Evolutionary conservation across 139 green algal species (phyloP).

Genomic region (Auxenochlorella protothecoides): DNA sequence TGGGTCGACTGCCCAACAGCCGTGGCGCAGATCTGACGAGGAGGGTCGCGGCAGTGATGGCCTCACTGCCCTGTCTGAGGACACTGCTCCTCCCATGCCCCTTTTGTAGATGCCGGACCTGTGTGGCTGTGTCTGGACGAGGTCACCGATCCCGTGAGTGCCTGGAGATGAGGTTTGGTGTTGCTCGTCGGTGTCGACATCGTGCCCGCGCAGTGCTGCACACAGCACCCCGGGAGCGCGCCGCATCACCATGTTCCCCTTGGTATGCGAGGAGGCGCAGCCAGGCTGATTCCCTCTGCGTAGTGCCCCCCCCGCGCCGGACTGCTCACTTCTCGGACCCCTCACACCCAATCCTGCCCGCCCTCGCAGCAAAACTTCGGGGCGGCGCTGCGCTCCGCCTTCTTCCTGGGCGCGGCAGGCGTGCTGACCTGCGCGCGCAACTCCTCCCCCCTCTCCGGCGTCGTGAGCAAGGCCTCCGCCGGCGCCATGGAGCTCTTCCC

Average conservation of each 20-base stretch:
- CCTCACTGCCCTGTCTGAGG: background rate
- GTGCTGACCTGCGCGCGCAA: slow-evolving; percentile 73
- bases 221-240: background rate
- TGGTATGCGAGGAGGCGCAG: too few relatives aligned
- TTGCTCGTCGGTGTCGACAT: too few relatives aligned
- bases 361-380: slow-evolving; percentile 82
- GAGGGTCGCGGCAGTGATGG: too few relatives aligned
- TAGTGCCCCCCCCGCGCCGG: too few relatives aligned
- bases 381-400: slow-evolving; percentile 67
- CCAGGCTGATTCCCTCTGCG: too few relatives aligned
- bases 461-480: slow-evolving; percentile 78
- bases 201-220: too few relatives aligned
- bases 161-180: too few relatives aligned
- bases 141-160: slow-evolving; percentile 63
- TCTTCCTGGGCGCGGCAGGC: slow-evolving; percentile 74
- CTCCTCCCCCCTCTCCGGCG: slow-evolving; percentile 65
- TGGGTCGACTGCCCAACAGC: too few relatives aligned
- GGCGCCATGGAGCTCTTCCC: slow-evolving; percentile 65
- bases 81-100: background rate
- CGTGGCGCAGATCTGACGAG: too few relatives aligned
- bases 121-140: slow-evolving; percentile 87
- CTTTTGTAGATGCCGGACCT: background rate
- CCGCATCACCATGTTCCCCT: too few relatives aligned
- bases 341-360: background rate
- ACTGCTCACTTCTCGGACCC: background rate